Conservation (phyloP, 2,329 filamentous ascomycete species). For the Coniochaeta prunicola region DNA sequence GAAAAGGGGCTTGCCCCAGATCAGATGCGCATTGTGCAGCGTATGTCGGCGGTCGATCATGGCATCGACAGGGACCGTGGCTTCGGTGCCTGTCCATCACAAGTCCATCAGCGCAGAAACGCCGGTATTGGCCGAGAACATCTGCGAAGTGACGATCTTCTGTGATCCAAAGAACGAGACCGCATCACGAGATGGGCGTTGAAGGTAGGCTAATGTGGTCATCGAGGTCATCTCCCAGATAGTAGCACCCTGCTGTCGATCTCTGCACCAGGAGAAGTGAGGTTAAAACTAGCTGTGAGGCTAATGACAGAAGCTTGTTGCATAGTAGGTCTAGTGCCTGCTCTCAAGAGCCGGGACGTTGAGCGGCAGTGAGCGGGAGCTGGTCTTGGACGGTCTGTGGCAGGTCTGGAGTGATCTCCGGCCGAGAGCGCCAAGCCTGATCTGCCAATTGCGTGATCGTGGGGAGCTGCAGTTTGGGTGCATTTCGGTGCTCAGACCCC, state of each 20-base stretch:
- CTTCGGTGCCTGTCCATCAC: not conserved
- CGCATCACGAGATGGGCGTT: not conserved
- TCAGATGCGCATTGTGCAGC: not conserved
- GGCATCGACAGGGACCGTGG: not conserved
- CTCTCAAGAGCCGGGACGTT: not conserved
- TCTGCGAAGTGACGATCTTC: not conserved
- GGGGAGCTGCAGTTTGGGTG: not conserved
- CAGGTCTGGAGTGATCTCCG: not conserved
- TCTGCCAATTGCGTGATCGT: not conserved
- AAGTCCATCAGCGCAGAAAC: not conserved
- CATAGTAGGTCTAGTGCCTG: not conserved
- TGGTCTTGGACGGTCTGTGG: not conserved
- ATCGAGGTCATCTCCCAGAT: not conserved
- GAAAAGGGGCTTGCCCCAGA: not conserved
- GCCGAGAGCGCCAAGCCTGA: not conserved
- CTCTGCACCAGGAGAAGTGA: not conserved
- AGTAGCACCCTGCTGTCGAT: not conserved
- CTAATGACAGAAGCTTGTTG: conserved; percentile 1
- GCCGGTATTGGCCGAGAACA: not conserved
- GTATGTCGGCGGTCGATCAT: not conserved
- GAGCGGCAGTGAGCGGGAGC: not conserved
- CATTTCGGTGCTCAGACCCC: not conserved
- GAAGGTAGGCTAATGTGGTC: not conserved
- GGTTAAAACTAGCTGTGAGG: not conserved
- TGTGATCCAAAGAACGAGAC: not conserved